A percentile compares a stretch with the other conserved stretches of the same genome.
Conservation (phyloP, 169 alveolate genomes). For the Theileria parva region DNA sequence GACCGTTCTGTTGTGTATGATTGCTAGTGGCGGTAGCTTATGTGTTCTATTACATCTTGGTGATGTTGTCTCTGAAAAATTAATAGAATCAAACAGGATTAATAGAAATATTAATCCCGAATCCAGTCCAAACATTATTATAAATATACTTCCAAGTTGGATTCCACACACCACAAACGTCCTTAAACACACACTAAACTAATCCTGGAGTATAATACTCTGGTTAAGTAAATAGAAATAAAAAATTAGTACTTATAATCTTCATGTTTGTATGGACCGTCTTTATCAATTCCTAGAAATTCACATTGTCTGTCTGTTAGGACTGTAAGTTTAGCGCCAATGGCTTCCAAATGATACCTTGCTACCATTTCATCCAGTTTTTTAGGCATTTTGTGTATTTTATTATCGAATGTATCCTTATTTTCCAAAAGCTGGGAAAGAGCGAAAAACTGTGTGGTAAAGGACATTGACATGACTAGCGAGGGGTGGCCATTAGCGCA, state of each 20-base stretch:
- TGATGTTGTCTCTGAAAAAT: background rate
- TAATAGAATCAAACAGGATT: background rate
- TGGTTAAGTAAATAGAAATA: too few species aligned
- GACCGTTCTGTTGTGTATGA: background rate
- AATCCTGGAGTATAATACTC: background rate
- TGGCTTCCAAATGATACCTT: slow-evolving; percentile 90
- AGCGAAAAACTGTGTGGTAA: slow-evolving; percentile 91
- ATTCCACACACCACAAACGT: slow-evolving; percentile 13
- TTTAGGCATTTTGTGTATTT: slow-evolving; percentile 92
- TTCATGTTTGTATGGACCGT: slow-evolving; percentile 95
- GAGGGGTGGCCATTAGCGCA: slow-evolving; percentile 99
- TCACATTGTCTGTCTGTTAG: slow-evolving; percentile 91
- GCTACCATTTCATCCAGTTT: slow-evolving; percentile 97
- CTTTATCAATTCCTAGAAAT: slow-evolving; percentile 88
- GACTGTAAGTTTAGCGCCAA: slow-evolving; percentile 91
- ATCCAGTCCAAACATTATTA: background rate
- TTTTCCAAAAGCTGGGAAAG: slow-evolving; percentile 80
- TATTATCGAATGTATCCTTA: slow-evolving; percentile 67
- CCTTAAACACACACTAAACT: background rate
- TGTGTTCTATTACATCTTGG: background rate
- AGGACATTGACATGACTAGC: slow-evolving; percentile 97
- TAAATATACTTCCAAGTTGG: background rate
- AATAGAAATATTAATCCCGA: background rate
- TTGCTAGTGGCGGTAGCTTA: background rate
- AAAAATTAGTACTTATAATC: slow-evolving; percentile 87